Conservation (phyloP, 306 rosid genomes). For the Acacia crassicarpa region DNA sequence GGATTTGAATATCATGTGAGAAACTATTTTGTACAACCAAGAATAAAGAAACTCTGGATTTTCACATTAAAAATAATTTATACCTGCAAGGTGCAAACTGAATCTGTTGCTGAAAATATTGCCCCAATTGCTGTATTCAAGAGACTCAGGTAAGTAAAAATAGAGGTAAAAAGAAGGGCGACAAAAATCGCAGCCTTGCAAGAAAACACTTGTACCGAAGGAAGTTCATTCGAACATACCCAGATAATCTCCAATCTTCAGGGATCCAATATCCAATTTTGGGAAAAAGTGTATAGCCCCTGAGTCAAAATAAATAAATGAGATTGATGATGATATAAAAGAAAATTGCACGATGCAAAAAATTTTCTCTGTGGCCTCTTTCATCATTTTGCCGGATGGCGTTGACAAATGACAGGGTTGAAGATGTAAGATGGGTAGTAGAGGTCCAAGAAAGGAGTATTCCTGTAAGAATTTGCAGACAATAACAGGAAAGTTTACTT, state of each 20-base stretch:
- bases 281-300: conserved; percentile 88
- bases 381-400: background rate
- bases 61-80: conserved; percentile 3
- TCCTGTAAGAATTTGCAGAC: background rate
- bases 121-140: conserved; percentile 86
- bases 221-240: conserved; percentile 49
- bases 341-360: background rate
- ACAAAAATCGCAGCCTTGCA: background rate
- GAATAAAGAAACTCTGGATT: background rate
- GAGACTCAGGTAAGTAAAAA: conserved; percentile 14
- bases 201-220: background rate
- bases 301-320: conserved; percentile 35
- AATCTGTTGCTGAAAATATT: conserved; percentile 93
- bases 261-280: conserved; percentile 77
- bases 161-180: background rate
- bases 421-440: background rate
- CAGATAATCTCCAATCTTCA: conserved; percentile 84
- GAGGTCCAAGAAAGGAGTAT: background rate
- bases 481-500: background rate
- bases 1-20: conserved; percentile 4
- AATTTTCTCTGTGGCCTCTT: background rate
- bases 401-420: background rate
- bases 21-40: background rate
- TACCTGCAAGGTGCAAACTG: conserved; percentile 97
- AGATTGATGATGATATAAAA: conserved; percentile 18